Evolutionary conservation across 148 eudicot species (phyloP).

Genomic region (Vaccinium myrtillus): DNA sequence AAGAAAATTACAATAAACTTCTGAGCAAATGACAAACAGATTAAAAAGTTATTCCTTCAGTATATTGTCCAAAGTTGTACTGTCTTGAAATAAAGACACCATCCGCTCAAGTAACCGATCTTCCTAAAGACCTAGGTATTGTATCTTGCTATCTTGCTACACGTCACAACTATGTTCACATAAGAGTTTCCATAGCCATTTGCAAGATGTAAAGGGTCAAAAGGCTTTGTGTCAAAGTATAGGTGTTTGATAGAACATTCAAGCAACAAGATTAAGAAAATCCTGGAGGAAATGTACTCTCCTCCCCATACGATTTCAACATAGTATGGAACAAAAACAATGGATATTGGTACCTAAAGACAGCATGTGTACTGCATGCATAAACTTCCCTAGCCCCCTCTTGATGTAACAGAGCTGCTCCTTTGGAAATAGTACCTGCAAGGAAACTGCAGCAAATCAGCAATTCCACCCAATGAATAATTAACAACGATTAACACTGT

Average conservation of each 20-base stretch:
- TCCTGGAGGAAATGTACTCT: background rate
- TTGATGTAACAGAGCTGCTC: constrained; percentile 61
- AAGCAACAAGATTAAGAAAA: background rate
- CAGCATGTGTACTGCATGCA: constrained; percentile 75
- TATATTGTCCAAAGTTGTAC: background rate
- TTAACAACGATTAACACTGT: background rate
- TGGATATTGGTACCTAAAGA: constrained; percentile 49
- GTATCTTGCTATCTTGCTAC: background rate
- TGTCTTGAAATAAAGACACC: background rate
- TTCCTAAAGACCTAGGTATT: background rate
- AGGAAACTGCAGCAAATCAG: constrained; percentile 14
- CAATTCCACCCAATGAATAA: background rate
- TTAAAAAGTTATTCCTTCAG: background rate
- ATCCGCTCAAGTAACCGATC: background rate
- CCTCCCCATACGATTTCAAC: background rate
- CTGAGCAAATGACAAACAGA: background rate
- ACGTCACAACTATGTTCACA: background rate
- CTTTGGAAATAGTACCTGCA: constrained; percentile 64
- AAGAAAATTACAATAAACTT: constrained; percentile 34
- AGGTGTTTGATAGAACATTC: background rate
- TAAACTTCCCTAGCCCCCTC: constrained; percentile 73
- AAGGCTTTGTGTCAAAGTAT: background rate
- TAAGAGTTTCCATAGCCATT: background rate
- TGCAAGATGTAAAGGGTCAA: background rate
- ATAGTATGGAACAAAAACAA: constrained; percentile 1